A percentile compares a stretch with the other conserved stretches of the same genome.
Evolutionary conservation across 108 stramenopile genomes (phyloP).

Genomic region (Pseudonitzschia multistriata): DNA sequence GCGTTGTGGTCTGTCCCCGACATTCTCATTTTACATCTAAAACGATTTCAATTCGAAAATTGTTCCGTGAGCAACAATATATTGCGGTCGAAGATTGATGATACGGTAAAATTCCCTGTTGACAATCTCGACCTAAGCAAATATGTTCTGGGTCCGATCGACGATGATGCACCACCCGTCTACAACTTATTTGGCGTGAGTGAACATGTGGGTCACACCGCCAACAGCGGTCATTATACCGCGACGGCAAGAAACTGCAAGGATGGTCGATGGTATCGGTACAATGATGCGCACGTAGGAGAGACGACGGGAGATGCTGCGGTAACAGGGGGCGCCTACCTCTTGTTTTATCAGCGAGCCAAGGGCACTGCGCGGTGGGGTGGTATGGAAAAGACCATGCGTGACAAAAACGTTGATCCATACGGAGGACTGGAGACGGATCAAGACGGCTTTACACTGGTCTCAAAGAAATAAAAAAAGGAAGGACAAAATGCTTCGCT

Average conservation of each 20-base stretch:
- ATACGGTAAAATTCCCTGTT: conserved; percentile 70
- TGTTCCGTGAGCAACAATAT: conserved; percentile 54
- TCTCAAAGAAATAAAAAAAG: conserved; percentile 43
- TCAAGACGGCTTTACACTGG: conserved; percentile 49
- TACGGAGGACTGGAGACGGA: conserved; percentile 41
- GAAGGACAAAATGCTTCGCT: background rate
- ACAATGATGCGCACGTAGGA: conserved; percentile 79
- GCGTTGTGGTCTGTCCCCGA: conserved; percentile 82
- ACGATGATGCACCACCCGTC: conserved; percentile 71
- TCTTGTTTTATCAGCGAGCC: conserved; percentile 74
- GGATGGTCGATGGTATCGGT: conserved; percentile 78
- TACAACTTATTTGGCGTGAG: conserved; percentile 83
- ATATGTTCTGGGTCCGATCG: conserved; percentile 68
- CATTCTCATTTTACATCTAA: conserved; percentile 75
- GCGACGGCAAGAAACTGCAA: conserved; percentile 82
- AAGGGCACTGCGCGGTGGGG: conserved; percentile 68
- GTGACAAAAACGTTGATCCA: conserved; percentile 35
- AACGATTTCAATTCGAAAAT: conserved; percentile 77
- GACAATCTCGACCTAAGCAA: conserved; percentile 63
- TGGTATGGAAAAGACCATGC: conserved; percentile 76
- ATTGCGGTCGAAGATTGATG: conserved; percentile 73
- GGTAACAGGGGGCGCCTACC: conserved; percentile 77
- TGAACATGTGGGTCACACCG: conserved; percentile 75
- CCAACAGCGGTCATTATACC: conserved; percentile 85
- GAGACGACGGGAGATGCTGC: conserved; percentile 70